Evolutionary conservation across 2,329 filamentous ascomycete species (phyloP), one percentile per base, ranked within the genome.

Genomic region (Monilinia fructigena): DNA sequence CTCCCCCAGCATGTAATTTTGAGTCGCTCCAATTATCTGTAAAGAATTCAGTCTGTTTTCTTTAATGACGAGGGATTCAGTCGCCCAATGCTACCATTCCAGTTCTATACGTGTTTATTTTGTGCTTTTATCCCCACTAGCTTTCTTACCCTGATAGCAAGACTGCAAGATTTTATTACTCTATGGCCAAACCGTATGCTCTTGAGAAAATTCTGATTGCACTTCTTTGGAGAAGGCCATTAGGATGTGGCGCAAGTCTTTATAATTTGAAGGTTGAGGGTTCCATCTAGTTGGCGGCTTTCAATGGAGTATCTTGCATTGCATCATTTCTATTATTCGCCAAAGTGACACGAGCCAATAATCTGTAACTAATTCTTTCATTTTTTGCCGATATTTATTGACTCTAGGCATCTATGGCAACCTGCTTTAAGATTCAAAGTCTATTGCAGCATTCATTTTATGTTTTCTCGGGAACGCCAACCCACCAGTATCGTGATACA

Each of bases 141-240:
- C 26, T 48, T 61, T 68, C 6, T 59, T 7, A 28, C 48, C 45
- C 10, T 64, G 66, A 42, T 66, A 69, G n/a, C 31, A 35, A 35
- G 31, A 35, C 31, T 67, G 62, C 11, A 71, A 62, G 28, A 69
- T 11, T 8, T 62, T 63, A 12, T 59, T 58, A 23, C 68, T 68
- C 40, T 59, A 72, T 28, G 48, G 28, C 28, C 66, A 53, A 11
- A 70, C 68, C 10, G 50, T 65, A 5, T 67, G 40, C 11, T 54
- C 50, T 70, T 70, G 72, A 47, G 72, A 72, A 1, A 64, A 58
- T 16, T 70, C 67, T 26, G 71, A 69, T 20, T 70, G 66, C 3
- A 68, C 63, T 38, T 72, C 71, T 62, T 72, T 53, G 26, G 68
- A 70, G 38, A 68, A 68, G 0, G 64, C 63, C 2, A 69, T 55